Base-by-base conservation (phyloP, 1,139 yeast species). In the Hansenula lynferdii region DNA sequence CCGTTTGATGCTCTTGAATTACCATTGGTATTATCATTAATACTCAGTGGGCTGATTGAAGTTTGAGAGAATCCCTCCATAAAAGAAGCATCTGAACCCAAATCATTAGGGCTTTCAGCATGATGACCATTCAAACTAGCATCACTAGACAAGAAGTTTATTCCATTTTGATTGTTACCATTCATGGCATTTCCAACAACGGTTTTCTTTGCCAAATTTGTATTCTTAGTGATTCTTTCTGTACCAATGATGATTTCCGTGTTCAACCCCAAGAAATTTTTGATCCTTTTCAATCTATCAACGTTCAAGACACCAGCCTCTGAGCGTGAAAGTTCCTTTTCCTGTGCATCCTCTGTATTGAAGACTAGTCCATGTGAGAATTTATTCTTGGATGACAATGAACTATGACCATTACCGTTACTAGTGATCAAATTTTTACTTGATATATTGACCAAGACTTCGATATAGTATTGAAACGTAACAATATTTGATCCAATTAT, bases 201-300 rank as follows among this genome's bases (percentile, higher is more conserved):
- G 3, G 40, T 37, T n/a, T 34, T 32, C 33, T 43, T 43, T 5
- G 41, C 45, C 28, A 36, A 36, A n/a, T 32, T 34, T 4, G 34
- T 29, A 11, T 38, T 41, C 10, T 37, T 51, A 29, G 38, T 20
- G 1, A 27, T 36, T 27, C 57, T 42, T 29, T 52, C 55, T 0
- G 95, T 87, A 6, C 97, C 97, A 26, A 87, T 72, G 15, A 85
- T 70, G 2, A 86, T 74, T 59, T 85, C 96, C 1, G 86, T 75
- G 38, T 90, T 85, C 49, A 86, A 62, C 29, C 87, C 87, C 8
- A 87, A 67, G 25, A 86, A 87, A 53, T 87, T 85, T 47, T 80
- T 79, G 65, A 79, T 72, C 41, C 87, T 63, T 56, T 85, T 85
- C 50, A 80, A 69, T 51, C 74, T 73, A 61, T 86, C 96, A 3